These are phyloP conservation scores for Cornus kousa DNA, from an alignment of 148 eudicot genomes.

Conservation along the genomic window DNA sequence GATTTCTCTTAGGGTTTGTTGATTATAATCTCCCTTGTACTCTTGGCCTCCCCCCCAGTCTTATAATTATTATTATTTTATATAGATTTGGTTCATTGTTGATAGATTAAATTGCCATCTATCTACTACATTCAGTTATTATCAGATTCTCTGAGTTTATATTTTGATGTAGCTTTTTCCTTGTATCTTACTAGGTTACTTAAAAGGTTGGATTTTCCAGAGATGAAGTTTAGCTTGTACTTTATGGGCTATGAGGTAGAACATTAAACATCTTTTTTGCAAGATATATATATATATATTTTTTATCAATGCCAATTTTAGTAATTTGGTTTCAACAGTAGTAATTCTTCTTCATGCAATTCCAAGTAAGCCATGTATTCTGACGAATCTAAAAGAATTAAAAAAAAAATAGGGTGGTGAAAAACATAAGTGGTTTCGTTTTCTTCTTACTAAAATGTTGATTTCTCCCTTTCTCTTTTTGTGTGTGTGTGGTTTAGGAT, in stretches of 20 bases:
- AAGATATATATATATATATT: too few species aligned
- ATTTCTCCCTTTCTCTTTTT: not conserved
- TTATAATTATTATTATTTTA: too few species aligned
- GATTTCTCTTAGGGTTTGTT: too few species aligned
- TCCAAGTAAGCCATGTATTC: not conserved
- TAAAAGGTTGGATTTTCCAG: conserved; percentile 87
- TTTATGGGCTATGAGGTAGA: conserved; percentile 88
- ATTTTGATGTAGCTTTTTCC: conserved; percentile 2
- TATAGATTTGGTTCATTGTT: not conserved
- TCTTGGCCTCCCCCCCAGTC: too few species aligned
- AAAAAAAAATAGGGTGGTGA: not conserved
- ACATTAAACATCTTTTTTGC: not conserved
- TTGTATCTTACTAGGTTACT: conserved; percentile 57
- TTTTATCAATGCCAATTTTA: not conserved
- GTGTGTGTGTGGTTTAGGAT: conserved; percentile 48
- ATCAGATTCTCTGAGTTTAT: not conserved
- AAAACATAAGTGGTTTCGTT: not conserved
- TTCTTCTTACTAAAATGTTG: not conserved
- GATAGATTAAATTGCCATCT: too few species aligned
- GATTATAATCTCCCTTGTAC: too few species aligned
- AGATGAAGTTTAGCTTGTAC: conserved; percentile 81
- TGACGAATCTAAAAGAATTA: not conserved
- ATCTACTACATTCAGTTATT: not conserved
- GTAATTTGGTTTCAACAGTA: not conserved
- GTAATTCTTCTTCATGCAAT: not conserved